Percentiles rank a stretch among this genome's conserved stretches.
These are phyloP conservation scores for Botrytis hyacinthi DNA, from an alignment of 2,329 filamentous ascomycete species.

Conservation along the genomic window DNA sequence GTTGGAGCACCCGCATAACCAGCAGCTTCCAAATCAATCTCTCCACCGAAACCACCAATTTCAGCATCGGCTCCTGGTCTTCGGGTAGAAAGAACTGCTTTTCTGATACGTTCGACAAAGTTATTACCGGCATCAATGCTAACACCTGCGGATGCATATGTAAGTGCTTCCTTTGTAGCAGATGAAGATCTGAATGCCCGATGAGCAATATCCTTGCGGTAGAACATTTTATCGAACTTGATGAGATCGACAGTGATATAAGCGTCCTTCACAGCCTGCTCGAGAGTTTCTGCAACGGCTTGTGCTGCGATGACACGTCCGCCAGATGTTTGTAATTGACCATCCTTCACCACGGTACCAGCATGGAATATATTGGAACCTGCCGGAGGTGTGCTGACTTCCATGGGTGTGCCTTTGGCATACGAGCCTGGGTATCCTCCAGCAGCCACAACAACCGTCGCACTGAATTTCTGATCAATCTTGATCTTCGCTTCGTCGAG, in stretches of 20 bases:
- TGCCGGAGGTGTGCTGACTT: constrained; percentile 46
- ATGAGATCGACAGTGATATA: constrained; percentile 80
- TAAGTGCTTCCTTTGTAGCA: constrained; percentile 56
- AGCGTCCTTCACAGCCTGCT: constrained; percentile 81
- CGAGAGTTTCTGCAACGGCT: constrained; percentile 70
- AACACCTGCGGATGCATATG: constrained; percentile 90
- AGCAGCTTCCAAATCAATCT: constrained; percentile 73
- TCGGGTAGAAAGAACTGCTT: constrained; percentile 79
- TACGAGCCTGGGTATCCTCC: constrained; percentile 89
- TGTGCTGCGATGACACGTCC: constrained; percentile 94
- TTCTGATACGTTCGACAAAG: constrained; percentile 89
- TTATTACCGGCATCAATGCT: constrained; percentile 93
- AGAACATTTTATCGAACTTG: constrained; percentile 58
- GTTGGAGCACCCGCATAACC: constrained; percentile 74
- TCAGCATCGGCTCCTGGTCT: constrained; percentile 86
- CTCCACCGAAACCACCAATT: constrained; percentile 83
- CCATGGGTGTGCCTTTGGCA: constrained; percentile 68
- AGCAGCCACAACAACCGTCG: constrained; percentile 91
- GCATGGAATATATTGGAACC: constrained; percentile 86
- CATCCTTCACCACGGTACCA: constrained; percentile 68
- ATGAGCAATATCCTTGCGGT: constrained; percentile 86
- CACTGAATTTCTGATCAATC: constrained; percentile 69
- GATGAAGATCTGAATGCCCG: constrained; percentile 57
- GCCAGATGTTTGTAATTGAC: constrained; percentile 71
- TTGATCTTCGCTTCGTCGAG: constrained; percentile 68